Percentiles rank a stretch among this genome's conserved stretches.
phyloP scores from a whole-genome alignment of 495 filamentous ascomycete species.

The Hypoxylon trugodes region DNA sequence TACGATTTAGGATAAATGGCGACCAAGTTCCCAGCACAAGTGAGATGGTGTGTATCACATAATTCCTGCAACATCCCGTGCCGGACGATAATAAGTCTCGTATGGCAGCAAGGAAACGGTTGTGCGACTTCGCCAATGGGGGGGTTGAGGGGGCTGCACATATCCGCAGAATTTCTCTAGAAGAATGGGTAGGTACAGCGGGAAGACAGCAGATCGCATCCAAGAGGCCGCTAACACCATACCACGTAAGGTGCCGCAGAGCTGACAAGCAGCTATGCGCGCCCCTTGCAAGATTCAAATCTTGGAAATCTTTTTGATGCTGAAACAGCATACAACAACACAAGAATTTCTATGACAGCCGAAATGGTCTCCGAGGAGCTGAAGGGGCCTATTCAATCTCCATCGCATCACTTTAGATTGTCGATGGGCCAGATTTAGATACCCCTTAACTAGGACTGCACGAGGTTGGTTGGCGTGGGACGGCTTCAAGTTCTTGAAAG shows the following conservation, averaged over 20 bases:
- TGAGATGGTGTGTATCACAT: conserved; percentile 31
- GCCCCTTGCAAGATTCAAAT: conserved; percentile 17
- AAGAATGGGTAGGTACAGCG: conserved; percentile 23
- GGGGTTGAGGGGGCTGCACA: conserved; percentile 19
- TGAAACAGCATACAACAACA: conserved; percentile 27
- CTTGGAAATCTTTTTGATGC: background rate
- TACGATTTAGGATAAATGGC: conserved; percentile 24
- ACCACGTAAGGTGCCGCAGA: conserved; percentile 29
- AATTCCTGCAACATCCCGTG: conserved; percentile 38
- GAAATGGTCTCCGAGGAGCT: conserved; percentile 34
- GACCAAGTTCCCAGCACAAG: conserved; percentile 5
- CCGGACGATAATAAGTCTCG: conserved; percentile 47
- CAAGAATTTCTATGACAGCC: conserved; percentile 27
- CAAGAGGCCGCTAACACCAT: conserved; percentile 22
- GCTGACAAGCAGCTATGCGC: conserved; percentile 36
- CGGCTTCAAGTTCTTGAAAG: background rate
- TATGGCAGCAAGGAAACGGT: conserved; percentile 32
- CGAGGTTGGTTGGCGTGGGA: background rate
- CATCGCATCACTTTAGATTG: conserved; percentile 2
- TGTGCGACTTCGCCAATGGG: conserved; percentile 24
- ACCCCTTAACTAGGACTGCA: background rate
- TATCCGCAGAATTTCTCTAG: conserved; percentile 34
- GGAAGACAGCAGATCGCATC: conserved; percentile 26
- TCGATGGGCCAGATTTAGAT: conserved; percentile 2
- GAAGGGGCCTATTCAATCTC: conserved; percentile 1